These are phyloP conservation scores for Trichoderma koningiopsis DNA, from an alignment of 2,329 filamentous ascomycete genomes.

Conservation along the genomic window DNA sequence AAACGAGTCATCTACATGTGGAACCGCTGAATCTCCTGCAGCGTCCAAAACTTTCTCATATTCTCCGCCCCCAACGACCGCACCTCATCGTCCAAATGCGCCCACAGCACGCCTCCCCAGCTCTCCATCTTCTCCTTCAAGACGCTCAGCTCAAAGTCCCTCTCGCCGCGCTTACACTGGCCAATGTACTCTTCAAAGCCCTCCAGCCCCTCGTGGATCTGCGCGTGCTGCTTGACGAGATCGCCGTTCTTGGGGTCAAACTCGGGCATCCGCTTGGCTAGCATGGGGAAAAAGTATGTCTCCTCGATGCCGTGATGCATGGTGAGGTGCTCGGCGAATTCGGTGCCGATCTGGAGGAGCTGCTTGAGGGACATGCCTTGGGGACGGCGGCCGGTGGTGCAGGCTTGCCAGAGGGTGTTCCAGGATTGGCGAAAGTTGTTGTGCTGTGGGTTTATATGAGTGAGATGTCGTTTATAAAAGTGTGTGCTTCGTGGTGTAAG, in stretches of 20 bases:
- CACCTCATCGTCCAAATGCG: constrained; percentile 84
- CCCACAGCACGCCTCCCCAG: constrained; percentile 79
- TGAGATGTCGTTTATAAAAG: background rate
- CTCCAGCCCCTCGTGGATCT: constrained; percentile 78
- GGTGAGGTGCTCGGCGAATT: constrained; percentile 70
- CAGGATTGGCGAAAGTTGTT: constrained; percentile 75
- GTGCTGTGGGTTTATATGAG: constrained; percentile 56
- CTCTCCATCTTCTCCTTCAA: constrained; percentile 73
- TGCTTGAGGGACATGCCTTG: constrained; percentile 65
- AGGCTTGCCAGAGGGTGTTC: constrained; percentile 70
- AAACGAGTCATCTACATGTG: background rate
- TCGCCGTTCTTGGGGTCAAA: constrained; percentile 61
- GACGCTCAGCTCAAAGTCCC: constrained; percentile 56
- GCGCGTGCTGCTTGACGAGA: constrained; percentile 71
- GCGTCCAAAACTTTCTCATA: constrained; percentile 80
- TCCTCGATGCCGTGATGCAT: constrained; percentile 85
- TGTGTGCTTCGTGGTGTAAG: background rate
- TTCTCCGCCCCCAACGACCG: constrained; percentile 77
- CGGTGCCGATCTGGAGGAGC: constrained; percentile 68
- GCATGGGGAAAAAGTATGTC: constrained; percentile 73
- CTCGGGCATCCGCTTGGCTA: constrained; percentile 77
- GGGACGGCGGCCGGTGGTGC: constrained; percentile 60
- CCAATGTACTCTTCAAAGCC: constrained; percentile 66
- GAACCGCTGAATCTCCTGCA: constrained; percentile 66
- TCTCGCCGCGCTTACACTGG: constrained; percentile 64